A percentile compares a stretch with the other conserved stretches of the same genome.
phyloP scores from a whole-genome alignment of 176 grass and related monocot species.

The Zoysia pacifica region DNA sequence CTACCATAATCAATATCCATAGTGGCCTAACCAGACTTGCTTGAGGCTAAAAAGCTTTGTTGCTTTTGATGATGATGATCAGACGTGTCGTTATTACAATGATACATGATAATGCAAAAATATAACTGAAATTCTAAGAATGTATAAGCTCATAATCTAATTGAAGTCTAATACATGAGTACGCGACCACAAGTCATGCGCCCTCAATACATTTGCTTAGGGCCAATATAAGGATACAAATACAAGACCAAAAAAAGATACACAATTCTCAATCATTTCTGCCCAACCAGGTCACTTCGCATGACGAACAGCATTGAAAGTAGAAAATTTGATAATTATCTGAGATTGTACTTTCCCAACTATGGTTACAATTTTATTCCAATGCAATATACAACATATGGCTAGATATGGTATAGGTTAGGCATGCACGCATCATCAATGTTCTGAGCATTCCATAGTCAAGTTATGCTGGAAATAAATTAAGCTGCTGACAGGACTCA shows the following conservation, averaged over 20 bases:
- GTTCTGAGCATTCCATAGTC: not conserved
- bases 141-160: not conserved
- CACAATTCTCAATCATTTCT: not conserved
- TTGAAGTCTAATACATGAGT: not conserved
- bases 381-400: not conserved
- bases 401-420: not conserved
- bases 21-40: not conserved
- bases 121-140: not conserved
- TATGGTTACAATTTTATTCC: not conserved
- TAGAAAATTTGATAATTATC: not conserved
- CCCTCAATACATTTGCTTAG: not conserved
- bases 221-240: not conserved
- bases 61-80: not conserved
- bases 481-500: not conserved
- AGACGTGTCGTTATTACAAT: not conserved
- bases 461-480: not conserved
- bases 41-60: no score
- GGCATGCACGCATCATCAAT: not conserved
- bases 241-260: not conserved
- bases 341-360: not conserved
- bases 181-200: not conserved
- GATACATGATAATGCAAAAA: not conserved
- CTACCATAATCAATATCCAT: not conserved
- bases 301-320: constrained; percentile 6
- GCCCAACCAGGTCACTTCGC: not conserved